These are phyloP conservation scores for Staphylotrichum tortipilum DNA, from an alignment of 495 filamentous ascomycete genomes.

Conservation along the genomic window DNA sequence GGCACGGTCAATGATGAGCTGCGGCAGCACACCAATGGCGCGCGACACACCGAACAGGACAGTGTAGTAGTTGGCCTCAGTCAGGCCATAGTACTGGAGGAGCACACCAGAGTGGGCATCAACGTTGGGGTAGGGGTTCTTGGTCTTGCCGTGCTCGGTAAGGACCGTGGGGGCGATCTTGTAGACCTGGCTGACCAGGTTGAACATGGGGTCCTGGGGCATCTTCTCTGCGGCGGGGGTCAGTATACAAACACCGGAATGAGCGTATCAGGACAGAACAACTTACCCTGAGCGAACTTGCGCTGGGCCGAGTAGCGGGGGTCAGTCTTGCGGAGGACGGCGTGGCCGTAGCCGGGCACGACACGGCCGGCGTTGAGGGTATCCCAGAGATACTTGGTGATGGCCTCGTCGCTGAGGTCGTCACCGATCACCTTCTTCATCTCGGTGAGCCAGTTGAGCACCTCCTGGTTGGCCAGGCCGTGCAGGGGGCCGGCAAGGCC, in stretches of 20 bases:
- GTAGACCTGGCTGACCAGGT: conserved; percentile 98
- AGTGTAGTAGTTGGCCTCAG: conserved; percentile 98
- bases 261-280: no score
- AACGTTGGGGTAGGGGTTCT: conserved; percentile 56
- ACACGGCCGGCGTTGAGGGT: conserved; percentile 93
- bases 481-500: conserved; percentile 96
- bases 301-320: conserved; percentile 97
- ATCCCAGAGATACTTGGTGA: conserved; percentile 96
- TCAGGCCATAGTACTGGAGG: conserved; percentile 98
- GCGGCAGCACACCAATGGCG: conserved; percentile 94
- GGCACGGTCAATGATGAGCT: conserved; percentile 98
- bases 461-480: conserved; percentile 98
- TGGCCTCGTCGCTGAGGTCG: conserved; percentile 87
- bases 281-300: conserved; percentile 76
- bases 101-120: conserved; percentile 87
- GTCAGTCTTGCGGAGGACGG: conserved; percentile 98
- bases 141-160: conserved; percentile 99
- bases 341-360: conserved; percentile 96
- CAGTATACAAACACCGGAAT: conserved; percentile 9
- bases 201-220: conserved; percentile 96
- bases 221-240: conserved; percentile 45
- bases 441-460: conserved; percentile 95
- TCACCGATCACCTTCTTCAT: conserved; percentile 95
- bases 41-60: conserved; percentile 98
- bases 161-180: conserved; percentile 97